Conservation (phyloP, 305 asterid species). For the Fraxinus ornus region DNA sequence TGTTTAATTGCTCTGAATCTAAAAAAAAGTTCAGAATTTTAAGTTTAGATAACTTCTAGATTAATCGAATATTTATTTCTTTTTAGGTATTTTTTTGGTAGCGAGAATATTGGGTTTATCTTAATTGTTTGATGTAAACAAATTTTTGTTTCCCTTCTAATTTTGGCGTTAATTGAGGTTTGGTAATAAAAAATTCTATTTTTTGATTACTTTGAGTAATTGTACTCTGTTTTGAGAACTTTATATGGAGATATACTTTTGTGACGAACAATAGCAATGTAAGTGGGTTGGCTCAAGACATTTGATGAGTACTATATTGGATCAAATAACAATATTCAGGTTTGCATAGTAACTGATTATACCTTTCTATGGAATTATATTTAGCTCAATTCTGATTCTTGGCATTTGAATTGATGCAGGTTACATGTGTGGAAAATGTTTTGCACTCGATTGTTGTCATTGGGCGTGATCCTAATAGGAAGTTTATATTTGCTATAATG, state of each 20-base stretch:
- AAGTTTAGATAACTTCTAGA: constrained; percentile 27
- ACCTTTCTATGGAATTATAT: too few relatives aligned
- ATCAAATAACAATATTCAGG: too few relatives aligned
- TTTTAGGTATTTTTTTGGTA: not conserved
- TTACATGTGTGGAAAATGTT: too few relatives aligned
- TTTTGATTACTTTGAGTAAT: constrained; percentile 24
- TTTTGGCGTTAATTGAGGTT: not conserved
- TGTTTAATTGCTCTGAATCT: constrained; percentile 24
- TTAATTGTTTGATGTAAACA: not conserved
- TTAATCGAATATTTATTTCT: not conserved
- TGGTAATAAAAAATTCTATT: constrained; percentile 5
- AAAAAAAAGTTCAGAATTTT: constrained; percentile 12
- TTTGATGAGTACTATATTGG: too few relatives aligned
- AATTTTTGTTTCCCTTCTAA: not conserved
- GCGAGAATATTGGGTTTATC: not conserved
- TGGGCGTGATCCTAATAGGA: too few relatives aligned
- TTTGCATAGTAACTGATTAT: too few relatives aligned
- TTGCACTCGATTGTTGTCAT: too few relatives aligned
- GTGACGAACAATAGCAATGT: constrained; percentile 28
- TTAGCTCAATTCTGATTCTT: too few relatives aligned
- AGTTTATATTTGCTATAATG: too few relatives aligned
- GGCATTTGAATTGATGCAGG: too few relatives aligned
- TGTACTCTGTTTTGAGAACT: constrained; percentile 22
- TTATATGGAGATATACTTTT: constrained; percentile 21
- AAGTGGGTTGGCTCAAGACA: not conserved